Conservation (phyloP, 176 grass and related monocot genomes). For the Oryza brachyantha region DNA sequence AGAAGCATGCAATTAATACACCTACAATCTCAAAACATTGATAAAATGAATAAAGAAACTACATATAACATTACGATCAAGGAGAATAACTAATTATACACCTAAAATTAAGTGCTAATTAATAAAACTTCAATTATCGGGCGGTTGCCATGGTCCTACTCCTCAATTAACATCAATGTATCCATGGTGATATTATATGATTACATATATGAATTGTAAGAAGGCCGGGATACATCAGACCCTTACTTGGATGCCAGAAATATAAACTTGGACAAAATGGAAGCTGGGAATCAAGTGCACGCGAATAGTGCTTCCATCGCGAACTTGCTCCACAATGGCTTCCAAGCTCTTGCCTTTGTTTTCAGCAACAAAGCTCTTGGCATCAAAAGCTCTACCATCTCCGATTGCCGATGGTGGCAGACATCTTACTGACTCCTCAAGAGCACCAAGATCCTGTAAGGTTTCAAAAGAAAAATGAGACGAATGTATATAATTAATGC, state of each 20-base stretch:
- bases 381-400: constrained; percentile 84
- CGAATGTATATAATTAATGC: constrained; percentile 10
- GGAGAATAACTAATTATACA: background rate
- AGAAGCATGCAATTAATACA: background rate
- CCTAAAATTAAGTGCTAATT: background rate
- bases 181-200: background rate
- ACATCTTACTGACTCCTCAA: constrained; percentile 73
- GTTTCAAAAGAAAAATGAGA: constrained; percentile 6
- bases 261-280: constrained; percentile 90
- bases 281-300: constrained; percentile 84
- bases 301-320: constrained; percentile 89
- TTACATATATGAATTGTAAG: background rate
- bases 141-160: too few relatives aligned
- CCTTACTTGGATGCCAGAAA: constrained; percentile 83
- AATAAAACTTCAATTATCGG: background rate
- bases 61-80: background rate
- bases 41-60: background rate
- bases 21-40: background rate
- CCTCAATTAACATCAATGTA: background rate
- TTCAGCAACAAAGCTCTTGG: constrained; percentile 61
- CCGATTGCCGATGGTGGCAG: constrained; percentile 93
- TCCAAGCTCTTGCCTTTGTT: constrained; percentile 94
- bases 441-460: constrained; percentile 60
- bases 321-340: constrained; percentile 89
- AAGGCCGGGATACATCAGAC: background rate